Percentiles rank a stretch among this genome's conserved stretches.
These are phyloP conservation scores for Stachybotrys elegans DNA, from an alignment of 2,329 filamentous ascomycete genomes.

Conservation along the genomic window DNA sequence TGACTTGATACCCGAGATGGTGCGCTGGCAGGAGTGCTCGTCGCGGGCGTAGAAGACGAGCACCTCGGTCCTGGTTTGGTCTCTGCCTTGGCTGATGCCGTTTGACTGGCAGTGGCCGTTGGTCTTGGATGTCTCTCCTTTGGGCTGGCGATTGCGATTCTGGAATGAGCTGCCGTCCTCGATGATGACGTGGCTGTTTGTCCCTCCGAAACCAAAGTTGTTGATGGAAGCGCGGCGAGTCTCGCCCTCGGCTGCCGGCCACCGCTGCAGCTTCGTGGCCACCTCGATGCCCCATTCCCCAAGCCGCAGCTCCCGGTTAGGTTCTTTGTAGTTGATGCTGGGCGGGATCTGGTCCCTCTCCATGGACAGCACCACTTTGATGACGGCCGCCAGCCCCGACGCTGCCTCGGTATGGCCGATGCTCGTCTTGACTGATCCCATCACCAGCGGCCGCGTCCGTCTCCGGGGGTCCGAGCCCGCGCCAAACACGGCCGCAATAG, in stretches of 20 bases:
- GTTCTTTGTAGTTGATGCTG: background rate
- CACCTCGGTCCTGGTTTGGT: too few species aligned
- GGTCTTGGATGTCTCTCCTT: too few species aligned
- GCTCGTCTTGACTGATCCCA: constrained; percentile 13
- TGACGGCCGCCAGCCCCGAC: constrained; percentile 16
- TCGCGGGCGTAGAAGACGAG: too few species aligned
- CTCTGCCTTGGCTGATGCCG: too few species aligned
- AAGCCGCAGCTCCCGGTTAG: background rate
- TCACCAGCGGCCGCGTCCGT: constrained; percentile 28
- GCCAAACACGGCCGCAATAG: background rate
- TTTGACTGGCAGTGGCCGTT: constrained; percentile 18
- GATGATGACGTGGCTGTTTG: constrained; percentile 40
- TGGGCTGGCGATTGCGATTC: too few species aligned
- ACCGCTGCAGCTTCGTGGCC: background rate
- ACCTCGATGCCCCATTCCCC: background rate
- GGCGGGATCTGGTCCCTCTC: constrained; percentile 17
- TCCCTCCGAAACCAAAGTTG: constrained; percentile 41
- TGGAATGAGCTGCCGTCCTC: too few species aligned
- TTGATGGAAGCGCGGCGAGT: constrained; percentile 1
- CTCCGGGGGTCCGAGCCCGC: constrained; percentile 34
- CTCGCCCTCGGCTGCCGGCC: background rate
- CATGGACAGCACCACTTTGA: constrained; percentile 18
- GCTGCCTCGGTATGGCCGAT: constrained; percentile 19
- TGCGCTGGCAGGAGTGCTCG: too few species aligned
- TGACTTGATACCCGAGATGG: too few species aligned